Conservation (phyloP, 176 grass and related monocot species). For the Lolium perenne region DNA sequence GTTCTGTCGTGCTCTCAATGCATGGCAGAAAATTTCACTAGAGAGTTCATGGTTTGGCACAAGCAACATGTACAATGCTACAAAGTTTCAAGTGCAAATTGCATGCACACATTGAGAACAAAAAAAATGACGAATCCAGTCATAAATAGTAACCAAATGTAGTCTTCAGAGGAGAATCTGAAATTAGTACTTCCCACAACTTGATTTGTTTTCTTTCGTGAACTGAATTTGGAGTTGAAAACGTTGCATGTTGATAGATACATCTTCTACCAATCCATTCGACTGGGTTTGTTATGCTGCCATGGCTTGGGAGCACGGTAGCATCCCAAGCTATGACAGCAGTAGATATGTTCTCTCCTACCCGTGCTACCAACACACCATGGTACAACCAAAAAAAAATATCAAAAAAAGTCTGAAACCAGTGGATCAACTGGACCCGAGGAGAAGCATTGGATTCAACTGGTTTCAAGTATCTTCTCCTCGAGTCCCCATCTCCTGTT, state of each 20-base stretch:
- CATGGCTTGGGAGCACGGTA: no score
- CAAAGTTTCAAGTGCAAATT: not conserved
- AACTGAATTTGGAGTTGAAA: not conserved
- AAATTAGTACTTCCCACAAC: not conserved
- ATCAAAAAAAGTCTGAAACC: no score
- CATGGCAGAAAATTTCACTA: not conserved
- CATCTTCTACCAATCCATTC: not conserved
- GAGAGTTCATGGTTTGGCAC: not conserved
- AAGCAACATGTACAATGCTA: not conserved
- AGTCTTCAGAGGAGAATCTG: not conserved
- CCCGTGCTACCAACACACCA: no score
- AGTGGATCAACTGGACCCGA: no score
- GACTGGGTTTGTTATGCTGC: not conserved
- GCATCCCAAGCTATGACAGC: no score
- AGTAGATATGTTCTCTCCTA: no score
- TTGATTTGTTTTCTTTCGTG: not conserved
- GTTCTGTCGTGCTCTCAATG: not conserved
- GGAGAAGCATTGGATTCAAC: no score
- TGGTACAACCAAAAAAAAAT: no score
- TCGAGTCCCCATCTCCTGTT: no score
- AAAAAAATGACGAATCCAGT: not conserved
- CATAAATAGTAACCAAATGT: conserved; percentile 7
- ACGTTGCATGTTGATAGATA: not conserved
- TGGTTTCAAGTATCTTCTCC: no score
- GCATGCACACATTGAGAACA: not conserved